Percentiles rank a stretch among this genome's conserved stretches.
Conservation (phyloP, 805 yeast genomes). For the Sugiyamaella floridensis region DNA sequence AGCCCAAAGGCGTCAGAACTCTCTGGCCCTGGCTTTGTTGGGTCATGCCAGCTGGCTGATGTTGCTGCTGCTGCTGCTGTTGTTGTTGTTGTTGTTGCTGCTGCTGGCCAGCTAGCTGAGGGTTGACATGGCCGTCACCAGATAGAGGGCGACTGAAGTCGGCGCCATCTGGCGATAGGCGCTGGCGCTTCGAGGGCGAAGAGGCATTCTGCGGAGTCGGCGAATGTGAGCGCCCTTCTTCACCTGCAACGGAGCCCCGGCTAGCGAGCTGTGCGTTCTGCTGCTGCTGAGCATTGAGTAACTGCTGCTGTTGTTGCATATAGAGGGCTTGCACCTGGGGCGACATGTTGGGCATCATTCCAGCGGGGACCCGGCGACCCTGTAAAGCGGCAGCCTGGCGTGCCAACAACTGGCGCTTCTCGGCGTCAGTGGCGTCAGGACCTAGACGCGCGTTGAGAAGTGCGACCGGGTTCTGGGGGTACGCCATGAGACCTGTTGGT, state of each 20-base stretch:
- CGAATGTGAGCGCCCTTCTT: conserved; percentile 22
- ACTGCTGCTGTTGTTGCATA: conserved; percentile 23
- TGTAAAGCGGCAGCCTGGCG: conserved; percentile 26
- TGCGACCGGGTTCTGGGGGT: conserved; percentile 9
- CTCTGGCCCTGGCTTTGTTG: conserved; percentile 11
- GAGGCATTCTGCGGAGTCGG: conserved; percentile 22
- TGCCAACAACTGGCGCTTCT: conserved; percentile 24
- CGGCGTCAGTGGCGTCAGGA: conserved; percentile 21
- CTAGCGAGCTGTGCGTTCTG: conserved; percentile 8
- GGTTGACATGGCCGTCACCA: conserved; percentile 16
- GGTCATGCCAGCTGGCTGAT: not conserved
- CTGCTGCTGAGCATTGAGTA: conserved; percentile 24
- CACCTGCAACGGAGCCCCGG: conserved; percentile 10
- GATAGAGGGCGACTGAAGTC: conserved; percentile 9
- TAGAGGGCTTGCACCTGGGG: conserved; percentile 19
- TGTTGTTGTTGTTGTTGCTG: conserved; percentile 21
- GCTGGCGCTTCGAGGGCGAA: conserved; percentile 32
- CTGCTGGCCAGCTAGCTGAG: conserved; percentile 21
- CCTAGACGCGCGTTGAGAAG: conserved; percentile 4
- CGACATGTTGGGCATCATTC: conserved; percentile 15
- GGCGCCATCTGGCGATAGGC: conserved; percentile 28
- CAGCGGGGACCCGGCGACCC: conserved; percentile 18
- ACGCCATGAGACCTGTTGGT: conserved; percentile 5
- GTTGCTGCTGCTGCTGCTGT: conserved; percentile 16
- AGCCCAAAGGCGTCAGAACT: conserved; percentile 14